Percentiles rank a stretch among this genome's conserved stretches.
These are phyloP conservation scores for Rhynchospora tenuis DNA, from an alignment of 176 grass and related monocot species.

Conservation along the genomic window DNA sequence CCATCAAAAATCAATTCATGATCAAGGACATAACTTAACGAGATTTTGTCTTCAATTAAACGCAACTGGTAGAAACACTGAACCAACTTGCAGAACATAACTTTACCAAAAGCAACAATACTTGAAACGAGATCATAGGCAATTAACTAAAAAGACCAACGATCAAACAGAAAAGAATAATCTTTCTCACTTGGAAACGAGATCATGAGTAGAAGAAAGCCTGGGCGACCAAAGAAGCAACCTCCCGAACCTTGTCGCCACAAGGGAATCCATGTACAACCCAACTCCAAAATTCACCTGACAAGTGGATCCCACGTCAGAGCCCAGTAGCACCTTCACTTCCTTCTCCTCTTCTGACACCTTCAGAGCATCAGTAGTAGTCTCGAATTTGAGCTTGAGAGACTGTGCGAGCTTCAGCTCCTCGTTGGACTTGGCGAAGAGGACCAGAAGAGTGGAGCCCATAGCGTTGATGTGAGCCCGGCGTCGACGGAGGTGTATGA, in stretches of 20 bases:
- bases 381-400: constrained; percentile 19
- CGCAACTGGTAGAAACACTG: neutral
- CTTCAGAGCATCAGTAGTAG: constrained; percentile 1
- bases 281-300: constrained; percentile 25
- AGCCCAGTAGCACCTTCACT: constrained; percentile 23
- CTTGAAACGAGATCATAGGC: neutral
- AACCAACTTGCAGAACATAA: neutral
- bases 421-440: constrained; percentile 46
- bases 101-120: neutral
- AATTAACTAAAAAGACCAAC: neutral
- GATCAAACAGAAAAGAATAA: neutral
- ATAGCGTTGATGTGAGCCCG: neutral
- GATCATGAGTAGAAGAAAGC: constrained; percentile 77
- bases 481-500: constrained; percentile 28
- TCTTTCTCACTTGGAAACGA: constrained; percentile 51
- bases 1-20: neutral
- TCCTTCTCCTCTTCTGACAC: neutral
- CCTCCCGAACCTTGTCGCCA: constrained; percentile 51
- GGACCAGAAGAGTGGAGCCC: constrained; percentile 31
- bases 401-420: constrained; percentile 43
- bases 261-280: constrained; percentile 58
- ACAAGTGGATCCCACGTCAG: constrained; percentile 21
- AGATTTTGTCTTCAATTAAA: too few species aligned
- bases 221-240: constrained; percentile 78
- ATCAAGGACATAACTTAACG: neutral